These are phyloP conservation scores for Epichloe brachyelytri DNA, from an alignment of 2,329 filamentous ascomycete genomes.

Conservation along the genomic window DNA sequence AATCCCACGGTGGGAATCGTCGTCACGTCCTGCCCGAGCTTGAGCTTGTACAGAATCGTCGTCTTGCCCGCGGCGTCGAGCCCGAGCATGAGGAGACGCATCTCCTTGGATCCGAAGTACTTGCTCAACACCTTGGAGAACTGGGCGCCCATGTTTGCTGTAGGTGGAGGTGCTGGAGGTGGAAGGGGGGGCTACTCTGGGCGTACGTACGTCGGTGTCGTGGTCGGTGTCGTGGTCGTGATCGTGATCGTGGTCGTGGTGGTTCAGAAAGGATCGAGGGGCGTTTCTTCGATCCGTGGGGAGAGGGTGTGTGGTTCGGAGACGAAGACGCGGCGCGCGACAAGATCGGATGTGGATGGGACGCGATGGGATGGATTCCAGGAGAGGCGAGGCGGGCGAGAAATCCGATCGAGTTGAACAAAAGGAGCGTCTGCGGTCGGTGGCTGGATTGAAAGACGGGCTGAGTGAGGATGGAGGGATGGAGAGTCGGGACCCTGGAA, in stretches of 20 bases:
- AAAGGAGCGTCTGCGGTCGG: neutral
- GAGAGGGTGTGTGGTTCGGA: too few relatives aligned
- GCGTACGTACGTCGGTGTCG: neutral
- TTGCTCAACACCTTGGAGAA: conserved; percentile 96
- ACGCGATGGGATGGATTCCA: neutral
- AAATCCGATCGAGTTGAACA: neutral
- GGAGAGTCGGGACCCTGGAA: neutral
- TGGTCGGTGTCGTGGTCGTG: too few relatives aligned
- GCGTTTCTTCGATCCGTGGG: too few relatives aligned
- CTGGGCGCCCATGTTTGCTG: conserved; percentile 69
- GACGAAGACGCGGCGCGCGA: too few relatives aligned
- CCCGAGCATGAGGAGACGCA: conserved; percentile 96
- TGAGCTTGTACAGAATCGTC: conserved; percentile 97
- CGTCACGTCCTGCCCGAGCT: conserved; percentile 94
- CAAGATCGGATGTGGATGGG: too few relatives aligned
- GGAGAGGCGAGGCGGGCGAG: neutral
- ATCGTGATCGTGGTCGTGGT: too few relatives aligned
- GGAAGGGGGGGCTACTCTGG: neutral
- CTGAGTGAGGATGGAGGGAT: neutral
- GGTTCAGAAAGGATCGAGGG: too few relatives aligned
- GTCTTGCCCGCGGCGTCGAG: conserved; percentile 98
- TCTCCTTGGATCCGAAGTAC: conserved; percentile 98
- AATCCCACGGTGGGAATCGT: conserved; percentile 98
- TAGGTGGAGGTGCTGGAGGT: too few relatives aligned
- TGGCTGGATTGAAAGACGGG: neutral